These are phyloP conservation scores for Scutellaria galericulata DNA, from an alignment of 257 asterid species.

Conservation along the genomic window DNA sequence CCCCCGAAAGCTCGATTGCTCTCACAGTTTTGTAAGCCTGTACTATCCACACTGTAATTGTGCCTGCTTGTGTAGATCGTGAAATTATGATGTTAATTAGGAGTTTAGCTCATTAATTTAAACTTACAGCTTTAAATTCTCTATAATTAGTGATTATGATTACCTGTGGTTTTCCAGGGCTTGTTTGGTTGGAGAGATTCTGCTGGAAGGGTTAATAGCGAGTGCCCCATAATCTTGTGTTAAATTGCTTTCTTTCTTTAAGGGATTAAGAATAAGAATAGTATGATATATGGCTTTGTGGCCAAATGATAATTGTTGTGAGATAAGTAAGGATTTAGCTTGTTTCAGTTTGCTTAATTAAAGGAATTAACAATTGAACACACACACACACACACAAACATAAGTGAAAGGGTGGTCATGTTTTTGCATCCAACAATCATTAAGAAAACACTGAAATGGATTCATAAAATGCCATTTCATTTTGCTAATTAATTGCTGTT, in stretches of 20 bases:
- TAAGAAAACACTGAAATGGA: no score
- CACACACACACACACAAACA: not conserved
- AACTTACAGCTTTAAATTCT: not conserved
- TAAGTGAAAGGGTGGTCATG: not conserved
- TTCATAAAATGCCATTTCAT: no score
- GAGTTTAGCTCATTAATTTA: not conserved
- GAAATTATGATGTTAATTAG: not conserved
- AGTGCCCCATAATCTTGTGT: no score
- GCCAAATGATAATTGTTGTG: not conserved
- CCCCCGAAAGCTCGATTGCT: conserved; percentile 25
- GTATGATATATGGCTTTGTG: not conserved
- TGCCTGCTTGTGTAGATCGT: not conserved
- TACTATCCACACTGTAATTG: not conserved
- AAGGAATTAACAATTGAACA: not conserved
- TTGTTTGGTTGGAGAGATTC: conserved; percentile 8
- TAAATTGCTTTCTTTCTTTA: no score
- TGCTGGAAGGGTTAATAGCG: not conserved
- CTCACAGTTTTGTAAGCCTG: conserved; percentile 11
- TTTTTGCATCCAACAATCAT: not conserved
- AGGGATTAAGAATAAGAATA: no score
- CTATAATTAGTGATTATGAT: not conserved
- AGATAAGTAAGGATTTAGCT: not conserved
- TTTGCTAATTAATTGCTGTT: no score
- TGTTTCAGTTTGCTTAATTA: not conserved
- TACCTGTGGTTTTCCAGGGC: not conserved